Percentiles rank a stretch among this genome's conserved stretches.
These are phyloP conservation scores for Pseudogymnoascus sp. DNA, from an alignment of 2,329 filamentous ascomycete species.

Conservation along the genomic window DNA sequence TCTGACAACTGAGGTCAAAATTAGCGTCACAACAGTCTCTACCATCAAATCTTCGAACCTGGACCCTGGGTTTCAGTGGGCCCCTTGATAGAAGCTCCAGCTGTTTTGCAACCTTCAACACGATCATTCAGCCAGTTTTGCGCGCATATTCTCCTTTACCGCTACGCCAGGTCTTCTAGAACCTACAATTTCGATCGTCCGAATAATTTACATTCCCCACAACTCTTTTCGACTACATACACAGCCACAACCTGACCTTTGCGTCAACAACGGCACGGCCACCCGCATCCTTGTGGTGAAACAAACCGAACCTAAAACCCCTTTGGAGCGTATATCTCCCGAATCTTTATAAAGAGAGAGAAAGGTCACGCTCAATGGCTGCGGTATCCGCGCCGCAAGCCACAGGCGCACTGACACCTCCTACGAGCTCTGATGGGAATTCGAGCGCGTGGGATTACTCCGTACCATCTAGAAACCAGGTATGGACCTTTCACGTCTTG, in stretches of 20 bases:
- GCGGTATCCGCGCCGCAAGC: conserved; percentile 30
- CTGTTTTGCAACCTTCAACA: conserved; percentile 5
- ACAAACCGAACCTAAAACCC: conserved; percentile 3
- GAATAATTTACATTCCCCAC: background rate
- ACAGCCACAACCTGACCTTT: conserved; percentile 1
- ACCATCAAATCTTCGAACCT: background rate
- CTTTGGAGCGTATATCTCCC: background rate
- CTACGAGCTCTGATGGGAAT: conserved; percentile 26
- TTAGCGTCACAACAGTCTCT: conserved; percentile 2
- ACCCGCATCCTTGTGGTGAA: conserved; percentile 8
- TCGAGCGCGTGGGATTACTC: conserved; percentile 27
- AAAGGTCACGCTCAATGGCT: conserved; percentile 23
- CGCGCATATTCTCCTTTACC: background rate
- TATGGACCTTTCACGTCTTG: conserved; percentile 15
- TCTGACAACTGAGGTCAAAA: background rate
- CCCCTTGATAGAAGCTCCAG: conserved; percentile 3
- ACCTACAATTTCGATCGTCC: conserved; percentile 2
- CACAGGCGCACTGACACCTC: conserved; percentile 26
- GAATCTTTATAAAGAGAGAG: conserved; percentile 2
- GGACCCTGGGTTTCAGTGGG: conserved; percentile 6
- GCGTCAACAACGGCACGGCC: conserved; percentile 4
- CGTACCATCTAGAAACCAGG: conserved; percentile 24
- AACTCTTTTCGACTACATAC: background rate
- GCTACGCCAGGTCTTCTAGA: background rate
- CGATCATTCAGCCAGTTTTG: conserved; percentile 3